These are phyloP conservation scores for Gloeophyllum trabeum DNA, from an alignment of 768 basidiomycete species.

Conservation along the genomic window DNA sequence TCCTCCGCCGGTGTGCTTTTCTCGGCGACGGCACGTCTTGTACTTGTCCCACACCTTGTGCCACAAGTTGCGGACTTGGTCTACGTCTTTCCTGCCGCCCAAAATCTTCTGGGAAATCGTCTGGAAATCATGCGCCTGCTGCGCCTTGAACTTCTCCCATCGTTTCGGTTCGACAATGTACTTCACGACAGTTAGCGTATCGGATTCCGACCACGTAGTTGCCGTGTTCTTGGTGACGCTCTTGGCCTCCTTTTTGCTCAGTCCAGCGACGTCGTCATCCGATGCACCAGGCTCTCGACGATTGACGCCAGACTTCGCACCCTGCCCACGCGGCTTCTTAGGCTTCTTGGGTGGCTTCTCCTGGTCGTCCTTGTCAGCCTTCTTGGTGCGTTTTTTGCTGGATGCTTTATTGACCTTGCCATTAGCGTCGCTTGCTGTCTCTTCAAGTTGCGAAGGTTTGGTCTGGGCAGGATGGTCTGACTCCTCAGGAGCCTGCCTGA, in stretches of 20 bases:
- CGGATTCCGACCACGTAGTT: background rate
- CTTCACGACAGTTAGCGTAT: background rate
- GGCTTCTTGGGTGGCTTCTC: background rate
- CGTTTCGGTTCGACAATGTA: background rate
- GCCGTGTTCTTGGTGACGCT: background rate
- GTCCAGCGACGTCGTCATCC: background rate
- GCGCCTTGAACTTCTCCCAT: background rate
- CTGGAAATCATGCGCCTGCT: background rate
- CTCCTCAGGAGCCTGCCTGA: too few relatives aligned
- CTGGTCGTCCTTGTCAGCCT: background rate
- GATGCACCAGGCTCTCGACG: background rate
- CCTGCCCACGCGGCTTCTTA: background rate
- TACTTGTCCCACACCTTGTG: slow-evolving; percentile 1
- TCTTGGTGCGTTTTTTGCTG: background rate
- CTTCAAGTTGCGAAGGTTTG: too few relatives aligned
- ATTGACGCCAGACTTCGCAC: background rate
- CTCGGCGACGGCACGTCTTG: slow-evolving; percentile 1
- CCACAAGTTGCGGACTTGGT: background rate
- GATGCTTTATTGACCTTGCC: too few relatives aligned
- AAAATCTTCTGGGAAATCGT: background rate
- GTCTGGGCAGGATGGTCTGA: too few relatives aligned
- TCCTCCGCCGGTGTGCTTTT: slow-evolving; percentile 8
- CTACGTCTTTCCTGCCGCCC: background rate
- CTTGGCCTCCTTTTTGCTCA: background rate
- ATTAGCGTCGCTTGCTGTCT: too few relatives aligned